Conservation (phyloP, 2,329 filamentous ascomycete species). For the Claviceps maximensis region DNA sequence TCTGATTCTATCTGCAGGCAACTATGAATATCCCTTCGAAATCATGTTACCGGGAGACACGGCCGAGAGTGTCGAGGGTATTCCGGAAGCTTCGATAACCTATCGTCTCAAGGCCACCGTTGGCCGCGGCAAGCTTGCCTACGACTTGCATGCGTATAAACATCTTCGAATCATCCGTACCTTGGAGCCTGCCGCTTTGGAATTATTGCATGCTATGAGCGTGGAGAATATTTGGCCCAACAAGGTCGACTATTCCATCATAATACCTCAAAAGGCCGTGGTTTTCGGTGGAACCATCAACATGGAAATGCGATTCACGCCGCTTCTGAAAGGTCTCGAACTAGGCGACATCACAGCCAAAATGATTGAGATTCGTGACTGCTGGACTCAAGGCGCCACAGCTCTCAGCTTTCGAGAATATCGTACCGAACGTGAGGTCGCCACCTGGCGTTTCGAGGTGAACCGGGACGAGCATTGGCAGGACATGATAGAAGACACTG, state of each 20-base stretch:
- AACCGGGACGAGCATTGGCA: constrained; percentile 51
- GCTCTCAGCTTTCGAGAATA: constrained; percentile 39
- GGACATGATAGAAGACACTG: constrained; percentile 53
- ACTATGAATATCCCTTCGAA: constrained; percentile 77
- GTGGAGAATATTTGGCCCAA: constrained; percentile 97
- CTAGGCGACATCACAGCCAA: constrained; percentile 73
- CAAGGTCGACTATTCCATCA: constrained; percentile 92
- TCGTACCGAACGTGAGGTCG: constrained; percentile 51
- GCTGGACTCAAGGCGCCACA: constrained; percentile 35
- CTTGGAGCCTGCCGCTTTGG: constrained; percentile 59
- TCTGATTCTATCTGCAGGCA: constrained; percentile 52
- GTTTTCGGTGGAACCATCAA: constrained; percentile 82
- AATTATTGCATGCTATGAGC: constrained; percentile 78
- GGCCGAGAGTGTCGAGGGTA: constrained; percentile 81
- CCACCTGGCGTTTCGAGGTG: constrained; percentile 43
- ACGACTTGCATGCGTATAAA: constrained; percentile 72
- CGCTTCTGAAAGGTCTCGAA: constrained; percentile 74
- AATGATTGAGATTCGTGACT: constrained; percentile 67
- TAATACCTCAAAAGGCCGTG: constrained; percentile 85
- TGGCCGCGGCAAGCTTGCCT: constrained; percentile 72
- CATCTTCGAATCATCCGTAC: constrained; percentile 67
- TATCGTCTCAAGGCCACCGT: constrained; percentile 89
- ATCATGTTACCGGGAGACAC: constrained; percentile 56
- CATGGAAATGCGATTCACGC: constrained; percentile 76
- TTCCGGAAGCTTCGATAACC: constrained; percentile 73